Evolutionary conservation across 2,329 filamentous ascomycete genomes (phyloP).

Genomic region (Talaromyces sp.): DNA sequence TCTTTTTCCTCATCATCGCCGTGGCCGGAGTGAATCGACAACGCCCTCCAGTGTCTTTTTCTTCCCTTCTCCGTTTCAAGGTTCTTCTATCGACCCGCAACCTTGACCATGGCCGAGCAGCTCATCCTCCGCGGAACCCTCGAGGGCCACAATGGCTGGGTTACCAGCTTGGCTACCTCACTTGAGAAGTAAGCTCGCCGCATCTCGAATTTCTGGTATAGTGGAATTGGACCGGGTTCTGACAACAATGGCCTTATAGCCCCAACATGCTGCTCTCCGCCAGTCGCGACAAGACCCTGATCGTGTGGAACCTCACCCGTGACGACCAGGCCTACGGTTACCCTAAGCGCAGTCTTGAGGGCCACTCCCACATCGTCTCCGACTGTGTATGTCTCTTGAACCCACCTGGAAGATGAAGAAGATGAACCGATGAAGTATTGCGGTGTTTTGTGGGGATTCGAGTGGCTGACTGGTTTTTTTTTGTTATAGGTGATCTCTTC

Average conservation of each 20-base stretch:
- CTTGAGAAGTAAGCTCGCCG: conserved; percentile 79
- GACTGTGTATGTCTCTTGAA: conserved; percentile 78
- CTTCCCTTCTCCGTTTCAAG: conserved; percentile 28
- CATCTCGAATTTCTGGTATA: conserved; percentile 15
- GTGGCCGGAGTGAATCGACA: conserved; percentile 30
- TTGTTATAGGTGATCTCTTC: conserved; percentile 88
- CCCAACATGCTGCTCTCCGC: conserved; percentile 99
- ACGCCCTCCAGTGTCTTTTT: conserved; percentile 28
- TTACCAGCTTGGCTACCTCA: conserved; percentile 96
- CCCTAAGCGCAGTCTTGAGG: conserved; percentile 97
- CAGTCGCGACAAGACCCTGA: conserved; percentile 96
- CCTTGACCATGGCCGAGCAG: conserved; percentile 74
- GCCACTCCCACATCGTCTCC: conserved; percentile 99
- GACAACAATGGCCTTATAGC: conserved; percentile 47
- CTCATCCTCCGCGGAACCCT: conserved; percentile 94
- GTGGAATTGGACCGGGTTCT: conserved; percentile 23
- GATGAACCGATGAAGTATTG: neutral
- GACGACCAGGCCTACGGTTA: conserved; percentile 98
- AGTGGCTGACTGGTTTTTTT: conserved; percentile 20
- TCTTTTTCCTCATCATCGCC: conserved; percentile 29
- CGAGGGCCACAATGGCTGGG: conserved; percentile 99
- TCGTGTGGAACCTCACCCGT: conserved; percentile 99
- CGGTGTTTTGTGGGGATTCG: neutral
- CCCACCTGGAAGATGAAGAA: conserved; percentile 3
- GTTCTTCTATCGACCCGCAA: conserved; percentile 34